Percentiles rank a stretch among this genome's conserved stretches.
phyloP scores from a whole-genome alignment of 73 alveolate species.

The Halteria grandinella region DNA sequence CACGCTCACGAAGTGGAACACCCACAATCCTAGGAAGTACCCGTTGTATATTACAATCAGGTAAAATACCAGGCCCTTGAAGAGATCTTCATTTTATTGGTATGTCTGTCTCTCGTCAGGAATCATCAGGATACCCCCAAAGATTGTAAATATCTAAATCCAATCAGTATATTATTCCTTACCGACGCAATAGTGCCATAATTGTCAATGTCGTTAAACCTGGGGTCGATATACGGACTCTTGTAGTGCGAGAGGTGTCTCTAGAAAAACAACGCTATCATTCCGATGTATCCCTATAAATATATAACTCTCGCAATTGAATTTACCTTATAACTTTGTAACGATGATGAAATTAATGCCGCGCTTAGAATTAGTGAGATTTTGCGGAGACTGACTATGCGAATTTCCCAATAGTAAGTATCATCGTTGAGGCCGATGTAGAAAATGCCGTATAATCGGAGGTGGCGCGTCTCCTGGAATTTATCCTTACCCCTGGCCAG shows the following conservation, averaged over 20 bases:
- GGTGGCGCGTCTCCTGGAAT: background rate
- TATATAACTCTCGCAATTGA: background rate
- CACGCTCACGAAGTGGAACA: no score
- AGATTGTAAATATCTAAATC: no score
- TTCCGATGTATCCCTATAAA: slow-evolving; percentile 24
- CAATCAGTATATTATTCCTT: background rate
- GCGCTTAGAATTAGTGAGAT: slow-evolving; percentile 21
- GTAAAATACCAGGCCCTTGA: no score
- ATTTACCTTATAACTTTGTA: slow-evolving; percentile 16
- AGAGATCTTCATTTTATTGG: no score
- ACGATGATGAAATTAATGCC: slow-evolving; percentile 15
- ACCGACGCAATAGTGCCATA: slow-evolving; percentile 41
- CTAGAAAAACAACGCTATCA: slow-evolving; percentile 12
- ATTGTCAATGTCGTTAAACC: slow-evolving; percentile 26
- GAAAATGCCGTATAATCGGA: slow-evolving; percentile 42
- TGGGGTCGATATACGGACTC: slow-evolving; percentile 20
- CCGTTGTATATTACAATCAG: no score
- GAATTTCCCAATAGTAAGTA: slow-evolving; percentile 33
- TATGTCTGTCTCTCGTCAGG: no score
- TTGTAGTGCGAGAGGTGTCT: background rate
- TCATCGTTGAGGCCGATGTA: slow-evolving; percentile 45
- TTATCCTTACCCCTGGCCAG: slow-evolving; percentile 6
- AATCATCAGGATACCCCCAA: no score
- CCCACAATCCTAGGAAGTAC: no score
- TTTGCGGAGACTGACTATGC: slow-evolving; percentile 35